Conservation (phyloP, 352 stramenopile species). For the Pythium sukuiense region DNA sequence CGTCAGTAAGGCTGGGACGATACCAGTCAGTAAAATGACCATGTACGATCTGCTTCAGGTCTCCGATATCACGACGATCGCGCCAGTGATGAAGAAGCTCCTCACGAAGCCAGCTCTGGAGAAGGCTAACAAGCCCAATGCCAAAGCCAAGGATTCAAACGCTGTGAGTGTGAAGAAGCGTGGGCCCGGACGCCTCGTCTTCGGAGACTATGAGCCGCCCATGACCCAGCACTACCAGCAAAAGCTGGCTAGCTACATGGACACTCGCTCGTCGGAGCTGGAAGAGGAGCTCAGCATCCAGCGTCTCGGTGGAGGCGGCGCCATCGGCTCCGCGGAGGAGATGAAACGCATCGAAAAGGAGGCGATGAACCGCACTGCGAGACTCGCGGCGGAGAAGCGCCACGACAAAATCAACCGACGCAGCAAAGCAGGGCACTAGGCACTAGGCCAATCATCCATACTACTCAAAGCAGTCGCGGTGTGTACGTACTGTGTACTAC, state of each 20-base stretch:
- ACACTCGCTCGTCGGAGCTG: constrained; percentile 53
- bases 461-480: too few species aligned
- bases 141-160: constrained; percentile 26
- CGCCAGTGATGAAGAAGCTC: constrained; percentile 16
- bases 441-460: too few species aligned
- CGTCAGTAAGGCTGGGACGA: neutral
- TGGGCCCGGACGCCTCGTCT: constrained; percentile 63
- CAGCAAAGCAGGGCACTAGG: constrained; percentile 44
- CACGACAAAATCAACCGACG: constrained; percentile 79
- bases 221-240: constrained; percentile 70
- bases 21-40: constrained; percentile 3
- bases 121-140: constrained; percentile 5
- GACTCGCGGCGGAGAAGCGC: constrained; percentile 70
- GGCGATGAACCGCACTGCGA: constrained; percentile 57
- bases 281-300: constrained; percentile 78
- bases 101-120: constrained; percentile 6
- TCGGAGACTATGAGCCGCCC: constrained; percentile 67
- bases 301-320: constrained; percentile 32
- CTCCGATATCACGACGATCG: constrained; percentile 13
- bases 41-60: constrained; percentile 27
- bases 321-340: constrained; percentile 35
- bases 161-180: constrained; percentile 35
- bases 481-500: too few species aligned
- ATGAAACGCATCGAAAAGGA: constrained; percentile 64
- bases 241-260: constrained; percentile 79